Evolutionary conservation across 2,329 filamentous ascomycete species (phyloP).

Genomic region (Curvularia verruculosa): DNA sequence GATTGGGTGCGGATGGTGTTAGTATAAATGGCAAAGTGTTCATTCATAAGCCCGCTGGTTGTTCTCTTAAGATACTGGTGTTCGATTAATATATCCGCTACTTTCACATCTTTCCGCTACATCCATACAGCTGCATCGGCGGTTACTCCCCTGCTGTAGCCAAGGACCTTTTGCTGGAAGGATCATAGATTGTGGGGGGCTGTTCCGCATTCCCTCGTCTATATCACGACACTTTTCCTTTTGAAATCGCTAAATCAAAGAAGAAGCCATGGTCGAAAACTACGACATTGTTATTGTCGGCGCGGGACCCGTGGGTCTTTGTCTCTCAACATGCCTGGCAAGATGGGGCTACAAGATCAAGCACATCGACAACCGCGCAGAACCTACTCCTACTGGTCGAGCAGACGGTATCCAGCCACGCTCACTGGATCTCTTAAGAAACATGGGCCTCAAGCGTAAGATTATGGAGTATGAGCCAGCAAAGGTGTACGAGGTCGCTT

Average conservation of each 20-base stretch:
- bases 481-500: constrained; percentile 76
- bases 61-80: constrained; percentile 1
- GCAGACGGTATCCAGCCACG: constrained; percentile 92
- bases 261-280: constrained; percentile 47
- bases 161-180: constrained; percentile 7
- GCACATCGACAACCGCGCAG: constrained; percentile 88
- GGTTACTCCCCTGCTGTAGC: not conserved
- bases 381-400: constrained; percentile 83
- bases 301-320: constrained; percentile 85
- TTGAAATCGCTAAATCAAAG: not conserved
- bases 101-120: not conserved
- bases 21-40: not conserved
- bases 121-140: not conserved
- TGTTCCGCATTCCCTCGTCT: constrained; percentile 6
- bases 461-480: constrained; percentile 89
- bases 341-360: constrained; percentile 95
- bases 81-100: not conserved
- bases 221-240: not conserved
- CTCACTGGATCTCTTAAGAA: constrained; percentile 82
- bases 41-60: constrained; percentile 18
- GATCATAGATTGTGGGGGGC: constrained; percentile 8
- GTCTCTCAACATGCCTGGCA: constrained; percentile 85
- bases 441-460: constrained; percentile 85
- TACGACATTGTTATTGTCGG: constrained; percentile 83
- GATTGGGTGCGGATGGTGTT: constrained; percentile 18